These are phyloP conservation scores for Kluyveromyces sp. DNA, from an alignment of 1,139 yeast genomes.

Conservation along the genomic window DNA sequence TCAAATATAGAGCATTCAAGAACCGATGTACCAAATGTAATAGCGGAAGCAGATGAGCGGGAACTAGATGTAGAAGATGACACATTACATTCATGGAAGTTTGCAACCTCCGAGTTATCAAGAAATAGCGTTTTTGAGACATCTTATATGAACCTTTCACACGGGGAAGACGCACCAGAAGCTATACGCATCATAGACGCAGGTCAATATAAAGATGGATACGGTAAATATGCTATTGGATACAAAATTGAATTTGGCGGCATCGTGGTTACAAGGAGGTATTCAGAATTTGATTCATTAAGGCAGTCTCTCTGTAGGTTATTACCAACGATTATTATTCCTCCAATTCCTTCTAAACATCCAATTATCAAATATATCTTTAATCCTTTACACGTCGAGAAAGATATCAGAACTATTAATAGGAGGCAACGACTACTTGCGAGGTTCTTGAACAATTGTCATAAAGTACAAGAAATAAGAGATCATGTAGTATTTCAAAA, in stretches of 20 bases:
- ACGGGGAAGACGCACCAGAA: not conserved
- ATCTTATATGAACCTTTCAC: not conserved
- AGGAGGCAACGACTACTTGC: slow-evolving; percentile 71
- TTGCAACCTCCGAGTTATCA: not conserved
- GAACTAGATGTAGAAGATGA: not conserved
- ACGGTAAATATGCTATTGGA: slow-evolving; percentile 67
- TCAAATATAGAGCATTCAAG: not conserved
- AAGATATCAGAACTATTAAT: slow-evolving; percentile 43
- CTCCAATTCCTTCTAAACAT: slow-evolving; percentile 95
- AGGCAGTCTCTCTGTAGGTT: slow-evolving; percentile 60
- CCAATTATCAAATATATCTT: slow-evolving; percentile 38
- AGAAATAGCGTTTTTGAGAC: not conserved
- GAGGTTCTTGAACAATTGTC: slow-evolving; percentile 71
- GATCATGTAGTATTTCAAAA: slow-evolving; percentile 59
- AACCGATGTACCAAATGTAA: not conserved
- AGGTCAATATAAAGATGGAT: slow-evolving; percentile 28
- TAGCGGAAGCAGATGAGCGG: not conserved
- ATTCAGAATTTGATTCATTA: slow-evolving; percentile 84
- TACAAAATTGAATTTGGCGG: slow-evolving; percentile 64
- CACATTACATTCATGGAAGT: not conserved
- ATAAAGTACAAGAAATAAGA: slow-evolving; percentile 42
- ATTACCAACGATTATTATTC: slow-evolving; percentile 80
- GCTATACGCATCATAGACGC: slow-evolving; percentile 24
- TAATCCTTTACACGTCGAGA: slow-evolving; percentile 49
- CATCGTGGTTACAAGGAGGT: slow-evolving; percentile 67